Conservation (phyloP, 495 filamentous ascomycete genomes). For the Lineolata rhizophorae region DNA sequence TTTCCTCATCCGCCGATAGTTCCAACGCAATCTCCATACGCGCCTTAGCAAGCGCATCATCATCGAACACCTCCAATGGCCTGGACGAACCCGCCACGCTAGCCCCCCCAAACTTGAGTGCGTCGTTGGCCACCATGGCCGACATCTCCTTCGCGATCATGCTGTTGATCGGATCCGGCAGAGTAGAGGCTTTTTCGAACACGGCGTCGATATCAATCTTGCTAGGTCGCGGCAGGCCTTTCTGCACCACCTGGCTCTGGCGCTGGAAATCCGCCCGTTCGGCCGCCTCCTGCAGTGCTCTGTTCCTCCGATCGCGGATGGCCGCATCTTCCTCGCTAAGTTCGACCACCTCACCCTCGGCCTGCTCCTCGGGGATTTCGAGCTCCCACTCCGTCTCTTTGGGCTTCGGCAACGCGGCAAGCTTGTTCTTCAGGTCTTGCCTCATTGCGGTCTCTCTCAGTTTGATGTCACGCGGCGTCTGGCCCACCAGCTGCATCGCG, state of each 20-base stretch:
- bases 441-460: slow-evolving; percentile 49
- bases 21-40: slow-evolving; percentile 56
- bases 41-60: slow-evolving; percentile 48
- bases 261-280: slow-evolving; percentile 59
- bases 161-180: slow-evolving; percentile 31
- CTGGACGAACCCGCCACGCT: slow-evolving; percentile 36
- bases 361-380: slow-evolving; percentile 69
- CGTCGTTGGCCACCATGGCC: slow-evolving; percentile 60
- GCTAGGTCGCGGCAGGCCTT: slow-evolving; percentile 54
- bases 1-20: slow-evolving; percentile 30
- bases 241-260: slow-evolving; percentile 77
- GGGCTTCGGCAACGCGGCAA: slow-evolving; percentile 74
- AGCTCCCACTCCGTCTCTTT: slow-evolving; percentile 83
- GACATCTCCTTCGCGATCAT: slow-evolving; percentile 57
- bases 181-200: slow-evolving; percentile 31
- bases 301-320: slow-evolving; percentile 51
- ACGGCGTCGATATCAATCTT: slow-evolving; percentile 48
- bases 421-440: slow-evolving; percentile 43
- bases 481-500: slow-evolving; percentile 44
- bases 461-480: slow-evolving; percentile 58
- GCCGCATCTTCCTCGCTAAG: slow-evolving; percentile 65
- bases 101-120: slow-evolving; percentile 43
- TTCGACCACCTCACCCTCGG: slow-evolving; percentile 33
- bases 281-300: slow-evolving; percentile 42
- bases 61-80: slow-evolving; percentile 44